Evolutionary conservation across 257 asterid species (phyloP).

Genomic region (Ilex asprella): DNA sequence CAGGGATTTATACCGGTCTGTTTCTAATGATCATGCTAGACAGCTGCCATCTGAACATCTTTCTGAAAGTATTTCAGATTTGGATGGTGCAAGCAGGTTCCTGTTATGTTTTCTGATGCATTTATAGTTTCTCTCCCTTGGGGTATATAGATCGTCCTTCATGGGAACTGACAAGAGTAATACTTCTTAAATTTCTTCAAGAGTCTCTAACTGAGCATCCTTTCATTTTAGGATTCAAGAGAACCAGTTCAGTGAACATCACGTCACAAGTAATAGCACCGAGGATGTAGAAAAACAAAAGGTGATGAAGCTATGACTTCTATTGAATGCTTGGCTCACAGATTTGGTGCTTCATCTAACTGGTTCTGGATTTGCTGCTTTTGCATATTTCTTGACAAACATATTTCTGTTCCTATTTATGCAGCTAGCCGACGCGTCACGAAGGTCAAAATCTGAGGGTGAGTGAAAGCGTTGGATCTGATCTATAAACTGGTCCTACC

Average conservation of each 20-base stretch:
- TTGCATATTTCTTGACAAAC: slow-evolving; percentile 4
- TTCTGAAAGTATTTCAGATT: slow-evolving; percentile 30
- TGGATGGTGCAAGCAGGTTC: slow-evolving; percentile 46
- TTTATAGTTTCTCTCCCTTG: slow-evolving; percentile 10
- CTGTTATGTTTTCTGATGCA: slow-evolving; percentile 9
- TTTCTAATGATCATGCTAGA: slow-evolving; percentile 36
- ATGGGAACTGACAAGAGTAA: background rate
- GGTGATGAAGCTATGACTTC: slow-evolving; percentile 37
- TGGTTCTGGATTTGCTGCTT: slow-evolving; percentile 9
- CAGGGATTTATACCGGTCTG: slow-evolving; percentile 33
- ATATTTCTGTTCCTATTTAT: slow-evolving; percentile 11
- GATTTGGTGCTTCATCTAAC: slow-evolving; percentile 3
- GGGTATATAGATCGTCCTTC: slow-evolving; percentile 1
- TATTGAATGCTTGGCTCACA: slow-evolving; percentile 14
- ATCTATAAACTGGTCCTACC: background rate
- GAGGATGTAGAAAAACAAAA: slow-evolving; percentile 33
- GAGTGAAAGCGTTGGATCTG: slow-evolving; percentile 30
- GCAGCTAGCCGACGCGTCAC: slow-evolving; percentile 47
- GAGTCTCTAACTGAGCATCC: slow-evolving; percentile 4
- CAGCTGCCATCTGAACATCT: slow-evolving; percentile 35
- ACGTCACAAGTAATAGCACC: slow-evolving; percentile 29
- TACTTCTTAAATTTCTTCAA: background rate
- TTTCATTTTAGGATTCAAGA: slow-evolving; percentile 39
- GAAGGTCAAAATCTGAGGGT: slow-evolving; percentile 57
- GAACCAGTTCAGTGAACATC: slow-evolving; percentile 31